These are phyloP conservation scores for Carallia brachiata DNA, from an alignment of 345 rosid genomes.

Conservation along the genomic window DNA sequence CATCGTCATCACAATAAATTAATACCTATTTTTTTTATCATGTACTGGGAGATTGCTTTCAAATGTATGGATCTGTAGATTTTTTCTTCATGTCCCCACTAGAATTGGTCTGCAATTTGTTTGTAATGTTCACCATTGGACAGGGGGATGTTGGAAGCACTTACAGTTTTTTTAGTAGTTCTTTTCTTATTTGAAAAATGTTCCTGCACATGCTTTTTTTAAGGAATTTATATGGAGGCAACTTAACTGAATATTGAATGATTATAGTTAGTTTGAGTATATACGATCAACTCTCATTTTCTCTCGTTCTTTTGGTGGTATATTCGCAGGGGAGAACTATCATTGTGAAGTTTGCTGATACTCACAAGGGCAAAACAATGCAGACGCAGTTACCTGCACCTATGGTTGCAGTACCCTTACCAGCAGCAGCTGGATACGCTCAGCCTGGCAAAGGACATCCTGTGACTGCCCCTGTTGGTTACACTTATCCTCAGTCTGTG, in stretches of 20 bases:
- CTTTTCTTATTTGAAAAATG: background rate
- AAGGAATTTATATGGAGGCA: no score
- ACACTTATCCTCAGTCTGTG: conserved; percentile 41
- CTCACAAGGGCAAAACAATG: conserved; percentile 43
- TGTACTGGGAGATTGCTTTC: no score
- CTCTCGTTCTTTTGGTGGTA: background rate
- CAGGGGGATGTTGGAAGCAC: no score
- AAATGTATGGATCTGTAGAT: no score
- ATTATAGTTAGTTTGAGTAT: background rate
- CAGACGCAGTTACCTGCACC: conserved; percentile 39
- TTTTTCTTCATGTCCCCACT: no score
- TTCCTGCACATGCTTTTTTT: background rate
- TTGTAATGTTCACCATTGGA: no score
- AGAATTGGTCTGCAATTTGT: no score
- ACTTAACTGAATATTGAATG: background rate
- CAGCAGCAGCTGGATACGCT: conserved; percentile 41
- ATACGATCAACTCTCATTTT: background rate
- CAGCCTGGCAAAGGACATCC: conserved; percentile 48
- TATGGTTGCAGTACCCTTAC: conserved; percentile 33
- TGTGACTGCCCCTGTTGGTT: conserved; percentile 32
- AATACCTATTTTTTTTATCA: no score
- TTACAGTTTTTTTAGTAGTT: no score
- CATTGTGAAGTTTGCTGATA: conserved; percentile 58
- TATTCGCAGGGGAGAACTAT: conserved; percentile 43
- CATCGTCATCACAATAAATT: no score